Conservation (phyloP, 2,329 filamentous ascomycete species). For the Alternaria infectoria region DNA sequence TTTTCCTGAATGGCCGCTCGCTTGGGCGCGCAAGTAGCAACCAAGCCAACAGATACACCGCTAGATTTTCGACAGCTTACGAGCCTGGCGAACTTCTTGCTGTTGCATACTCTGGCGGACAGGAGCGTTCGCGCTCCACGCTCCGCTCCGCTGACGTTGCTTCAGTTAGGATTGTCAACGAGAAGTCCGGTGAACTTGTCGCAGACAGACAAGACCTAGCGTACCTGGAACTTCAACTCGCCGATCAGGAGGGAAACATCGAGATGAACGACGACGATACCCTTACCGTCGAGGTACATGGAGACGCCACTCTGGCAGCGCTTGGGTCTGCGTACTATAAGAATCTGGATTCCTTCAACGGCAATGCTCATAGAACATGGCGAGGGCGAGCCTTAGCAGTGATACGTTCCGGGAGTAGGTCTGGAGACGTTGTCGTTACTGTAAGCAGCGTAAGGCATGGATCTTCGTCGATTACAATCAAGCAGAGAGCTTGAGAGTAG, state of each 20-base stretch:
- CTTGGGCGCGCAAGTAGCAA: background rate
- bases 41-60: background rate
- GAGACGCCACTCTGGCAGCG: background rate
- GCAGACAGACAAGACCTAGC: background rate
- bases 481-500: background rate
- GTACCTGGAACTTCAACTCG: background rate
- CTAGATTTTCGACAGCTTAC: background rate
- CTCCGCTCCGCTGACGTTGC: background rate
- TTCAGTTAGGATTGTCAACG: background rate
- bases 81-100: background rate
- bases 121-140: background rate
- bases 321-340: background rate
- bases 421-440: background rate
- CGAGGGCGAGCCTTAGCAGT: background rate
- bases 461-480: background rate
- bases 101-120: background rate
- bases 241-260: background rate
- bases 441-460: background rate
- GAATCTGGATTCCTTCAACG: background rate
- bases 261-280: background rate
- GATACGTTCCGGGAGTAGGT: background rate
- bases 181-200: background rate
- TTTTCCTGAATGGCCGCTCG: background rate
- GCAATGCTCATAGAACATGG: background rate
- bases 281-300: background rate